Conservation (phyloP, 495 filamentous ascomycete species). For the Trichoderma orchidacearum region DNA sequence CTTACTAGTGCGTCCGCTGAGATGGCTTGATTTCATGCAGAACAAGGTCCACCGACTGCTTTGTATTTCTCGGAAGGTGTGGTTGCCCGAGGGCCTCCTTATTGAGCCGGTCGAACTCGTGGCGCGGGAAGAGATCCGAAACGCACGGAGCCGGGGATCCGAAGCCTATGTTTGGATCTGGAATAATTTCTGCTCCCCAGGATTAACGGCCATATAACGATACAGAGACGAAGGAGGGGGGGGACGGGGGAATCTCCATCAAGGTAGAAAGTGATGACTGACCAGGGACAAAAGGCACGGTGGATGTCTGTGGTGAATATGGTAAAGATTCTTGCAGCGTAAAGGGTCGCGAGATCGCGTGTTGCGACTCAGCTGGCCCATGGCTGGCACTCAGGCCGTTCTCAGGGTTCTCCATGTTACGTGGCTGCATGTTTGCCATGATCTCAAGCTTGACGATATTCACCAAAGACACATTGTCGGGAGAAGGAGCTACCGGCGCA, state of each 20-base stretch:
- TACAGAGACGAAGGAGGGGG: background rate
- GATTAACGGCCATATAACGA: too few relatives aligned
- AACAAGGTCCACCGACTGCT: slow-evolving; percentile 41
- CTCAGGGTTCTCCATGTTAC: background rate
- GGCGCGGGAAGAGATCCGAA: slow-evolving; percentile 26
- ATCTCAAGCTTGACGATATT: background rate
- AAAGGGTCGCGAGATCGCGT: slow-evolving; percentile 19
- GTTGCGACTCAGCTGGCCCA: slow-evolving; percentile 4
- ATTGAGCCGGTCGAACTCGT: slow-evolving; percentile 36
- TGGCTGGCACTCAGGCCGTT: slow-evolving; percentile 9
- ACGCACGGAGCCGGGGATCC: slow-evolving; percentile 31
- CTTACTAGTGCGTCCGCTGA: slow-evolving; percentile 62
- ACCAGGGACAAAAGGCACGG: slow-evolving; percentile 81
- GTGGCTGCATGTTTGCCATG: background rate
- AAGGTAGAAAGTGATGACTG: slow-evolving; percentile 9
- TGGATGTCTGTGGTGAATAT: slow-evolving; percentile 81
- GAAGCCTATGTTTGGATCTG: slow-evolving; percentile 46
- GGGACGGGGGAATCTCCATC: slow-evolving; percentile 7
- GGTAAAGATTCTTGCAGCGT: slow-evolving; percentile 74
- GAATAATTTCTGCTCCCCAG: slow-evolving; percentile 62
- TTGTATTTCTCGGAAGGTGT: slow-evolving; percentile 12
- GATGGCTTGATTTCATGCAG: slow-evolving; percentile 55
- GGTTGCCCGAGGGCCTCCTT: slow-evolving; percentile 25
- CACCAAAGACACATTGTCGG: background rate
- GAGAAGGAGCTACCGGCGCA: background rate